A percentile compares a stretch with the other conserved stretches of the same genome.
phyloP scores from a whole-genome alignment of 73 alveolate species.

The Paramecium bursaria region DNA sequence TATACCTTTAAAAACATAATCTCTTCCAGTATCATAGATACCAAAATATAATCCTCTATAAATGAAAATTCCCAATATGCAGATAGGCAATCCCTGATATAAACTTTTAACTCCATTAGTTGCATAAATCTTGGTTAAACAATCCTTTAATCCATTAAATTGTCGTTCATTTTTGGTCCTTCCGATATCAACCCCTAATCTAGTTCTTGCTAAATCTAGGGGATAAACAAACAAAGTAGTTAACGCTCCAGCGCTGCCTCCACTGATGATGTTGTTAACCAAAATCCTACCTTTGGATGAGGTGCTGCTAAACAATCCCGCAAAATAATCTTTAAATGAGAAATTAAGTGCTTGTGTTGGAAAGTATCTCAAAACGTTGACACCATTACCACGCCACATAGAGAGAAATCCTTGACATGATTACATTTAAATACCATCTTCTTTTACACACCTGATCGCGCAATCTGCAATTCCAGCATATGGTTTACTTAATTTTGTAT shows the following conservation, averaged over 20 bases:
- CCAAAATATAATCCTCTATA: conserved; percentile 97
- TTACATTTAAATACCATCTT: conserved; percentile 52
- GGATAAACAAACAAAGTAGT: conserved; percentile 78
- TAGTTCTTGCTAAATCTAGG: conserved; percentile 80
- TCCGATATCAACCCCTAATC: conserved; percentile 78
- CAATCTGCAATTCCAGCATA: conserved; percentile 80
- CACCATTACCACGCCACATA: conserved; percentile 81
- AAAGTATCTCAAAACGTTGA: conserved; percentile 77
- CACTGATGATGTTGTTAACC: conserved; percentile 73
- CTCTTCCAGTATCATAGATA: conserved; percentile 90
- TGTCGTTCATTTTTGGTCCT: conserved; percentile 70
- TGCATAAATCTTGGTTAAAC: conserved; percentile 72
- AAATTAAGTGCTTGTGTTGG: conserved; percentile 85
- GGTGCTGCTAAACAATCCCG: conserved; percentile 21
- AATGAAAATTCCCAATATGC: conserved; percentile 84
- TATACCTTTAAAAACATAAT: conserved; percentile 67
- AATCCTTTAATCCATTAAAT: conserved; percentile 75
- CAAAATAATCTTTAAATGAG: conserved; percentile 75
- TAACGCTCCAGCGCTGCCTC: conserved; percentile 83
- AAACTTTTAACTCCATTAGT: conserved; percentile 89
- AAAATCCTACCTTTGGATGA: conserved; percentile 14
- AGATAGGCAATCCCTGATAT: conserved; percentile 94
- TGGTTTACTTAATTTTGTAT: conserved; percentile 64
- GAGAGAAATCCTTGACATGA: conserved; percentile 64
- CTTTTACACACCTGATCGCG: conserved; percentile 71